A percentile compares a stretch with the other conserved stretches of the same genome.
These are phyloP conservation scores for Boletales sp. DNA, from an alignment of 768 basidiomycete genomes.

Conservation along the genomic window DNA sequence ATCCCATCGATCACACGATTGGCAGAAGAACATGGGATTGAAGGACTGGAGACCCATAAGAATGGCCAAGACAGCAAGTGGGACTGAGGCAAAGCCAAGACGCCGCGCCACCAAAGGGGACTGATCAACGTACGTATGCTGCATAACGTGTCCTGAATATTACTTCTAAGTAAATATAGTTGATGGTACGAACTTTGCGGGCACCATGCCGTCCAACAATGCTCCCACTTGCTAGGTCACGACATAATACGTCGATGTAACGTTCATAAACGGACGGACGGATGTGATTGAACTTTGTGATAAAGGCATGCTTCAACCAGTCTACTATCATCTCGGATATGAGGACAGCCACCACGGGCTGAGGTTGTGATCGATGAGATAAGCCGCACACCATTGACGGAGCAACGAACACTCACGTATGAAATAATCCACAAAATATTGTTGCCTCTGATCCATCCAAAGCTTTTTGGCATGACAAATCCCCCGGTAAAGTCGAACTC, in stretches of 20 bases:
- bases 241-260: slow-evolving; percentile 92
- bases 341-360: slow-evolving; percentile 93
- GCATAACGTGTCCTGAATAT: slow-evolving; percentile 4
- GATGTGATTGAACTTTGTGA: slow-evolving; percentile 99
- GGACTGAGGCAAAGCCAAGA: slow-evolving; percentile 90
- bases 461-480: slow-evolving; percentile 74
- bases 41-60: slow-evolving; percentile 74
- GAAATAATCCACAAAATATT: slow-evolving; percentile 85
- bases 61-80: slow-evolving; percentile 79
- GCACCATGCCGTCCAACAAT: slow-evolving; percentile 63
- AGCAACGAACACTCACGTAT: slow-evolving; percentile 55
- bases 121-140: slow-evolving; percentile 93
- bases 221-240: slow-evolving; percentile 82
- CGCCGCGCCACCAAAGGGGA: slow-evolving; percentile 92
- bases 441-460: slow-evolving; percentile 79
- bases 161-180: neutral
- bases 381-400: neutral
- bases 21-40: slow-evolving; percentile 53
- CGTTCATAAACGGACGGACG: slow-evolving; percentile 92
- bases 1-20: slow-evolving; percentile 38
- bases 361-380: slow-evolving; percentile 2
- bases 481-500: slow-evolving; percentile 76
- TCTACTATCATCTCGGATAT: slow-evolving; percentile 92
- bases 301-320: slow-evolving; percentile 99
- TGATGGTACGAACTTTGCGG: slow-evolving; percentile 52